phyloP scores from a whole-genome alignment of 495 filamentous ascomycete species.

The Xylaria curta region DNA sequence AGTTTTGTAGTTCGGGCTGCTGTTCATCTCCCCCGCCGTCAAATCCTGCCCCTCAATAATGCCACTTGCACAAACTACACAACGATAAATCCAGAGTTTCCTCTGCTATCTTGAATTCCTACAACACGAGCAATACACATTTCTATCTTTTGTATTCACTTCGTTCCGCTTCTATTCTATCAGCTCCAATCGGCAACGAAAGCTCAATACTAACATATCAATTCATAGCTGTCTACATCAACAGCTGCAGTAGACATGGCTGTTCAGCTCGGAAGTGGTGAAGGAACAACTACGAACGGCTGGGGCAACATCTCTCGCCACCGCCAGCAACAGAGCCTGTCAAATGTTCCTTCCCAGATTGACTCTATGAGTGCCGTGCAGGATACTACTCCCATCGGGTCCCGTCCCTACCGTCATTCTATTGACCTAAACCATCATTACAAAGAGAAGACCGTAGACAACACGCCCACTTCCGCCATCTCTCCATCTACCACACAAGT shows the following conservation, averaged over 20 bases:
- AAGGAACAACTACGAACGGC: constrained; percentile 56
- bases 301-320: constrained; percentile 76
- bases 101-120: neutral
- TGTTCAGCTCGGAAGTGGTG: constrained; percentile 69
- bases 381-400: constrained; percentile 49
- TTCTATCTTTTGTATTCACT: neutral
- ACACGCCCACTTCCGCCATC: constrained; percentile 38
- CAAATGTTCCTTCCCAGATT: constrained; percentile 61
- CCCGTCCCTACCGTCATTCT: constrained; percentile 62
- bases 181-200: neutral
- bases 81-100: neutral
- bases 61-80: neutral
- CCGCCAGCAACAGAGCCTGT: constrained; percentile 82
- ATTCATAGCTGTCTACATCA: constrained; percentile 71
- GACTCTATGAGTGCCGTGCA: constrained; percentile 34
- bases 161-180: neutral
- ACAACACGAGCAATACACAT: neutral
- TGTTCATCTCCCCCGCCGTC: neutral
- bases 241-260: constrained; percentile 84
- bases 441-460: constrained; percentile 42
- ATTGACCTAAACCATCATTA: constrained; percentile 55
- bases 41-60: neutral
- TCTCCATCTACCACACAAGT: constrained; percentile 48
- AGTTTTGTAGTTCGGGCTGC: neutral
- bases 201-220: neutral